Base-by-base conservation (phyloP, 345 rosid species). In the Alliaria petiolata region DNA sequence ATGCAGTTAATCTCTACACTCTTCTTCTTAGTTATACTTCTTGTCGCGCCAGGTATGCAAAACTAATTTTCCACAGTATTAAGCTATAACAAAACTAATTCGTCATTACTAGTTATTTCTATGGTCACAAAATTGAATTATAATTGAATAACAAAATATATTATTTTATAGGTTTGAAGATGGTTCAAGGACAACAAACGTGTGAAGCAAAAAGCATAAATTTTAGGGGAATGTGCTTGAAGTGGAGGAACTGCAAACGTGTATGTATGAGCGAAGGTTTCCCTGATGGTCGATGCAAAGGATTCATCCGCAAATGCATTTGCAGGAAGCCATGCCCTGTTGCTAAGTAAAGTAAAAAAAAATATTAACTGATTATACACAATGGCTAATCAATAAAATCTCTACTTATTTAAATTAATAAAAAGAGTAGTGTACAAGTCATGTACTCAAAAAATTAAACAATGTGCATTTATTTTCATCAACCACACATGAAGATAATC, bases 201-300 rank as follows among this genome's bases (percentile, higher is more conserved):
- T 65, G 70, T 4, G 26, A 65, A 36, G 3, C 59, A 50, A 38
- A 6, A 13, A 65, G 47, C 16, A 0, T 22, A 4, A 0, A 36
- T 4, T 51, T 4, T 17, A 22, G n/a, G 25, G 70, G 36, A 0
- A 20, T 49, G n/a, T 65, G 69, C 20, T 0, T 20, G 20, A 65
- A 22, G 1, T 65, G 58, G 69, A 49, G 58, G 8, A 65, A 9
- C n/a, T 66, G 62, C 40, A 40, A 17, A 6, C 2, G 13, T 11
- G 52, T 28, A 0, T 67, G 71, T 30, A 12, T 53, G 0, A 54
- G 42, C 2, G 71, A 67, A 67, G 33, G 42, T 4, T 67, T 67
- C 4, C 31, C 42, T 16, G 71, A 67, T 39, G 62, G 62, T 54
- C 13, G 16, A 53, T 53, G 52, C 39, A 25, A 3, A 67, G 71